Conservation (phyloP, 208 protist genomes). For the Leishmania turanica region DNA sequence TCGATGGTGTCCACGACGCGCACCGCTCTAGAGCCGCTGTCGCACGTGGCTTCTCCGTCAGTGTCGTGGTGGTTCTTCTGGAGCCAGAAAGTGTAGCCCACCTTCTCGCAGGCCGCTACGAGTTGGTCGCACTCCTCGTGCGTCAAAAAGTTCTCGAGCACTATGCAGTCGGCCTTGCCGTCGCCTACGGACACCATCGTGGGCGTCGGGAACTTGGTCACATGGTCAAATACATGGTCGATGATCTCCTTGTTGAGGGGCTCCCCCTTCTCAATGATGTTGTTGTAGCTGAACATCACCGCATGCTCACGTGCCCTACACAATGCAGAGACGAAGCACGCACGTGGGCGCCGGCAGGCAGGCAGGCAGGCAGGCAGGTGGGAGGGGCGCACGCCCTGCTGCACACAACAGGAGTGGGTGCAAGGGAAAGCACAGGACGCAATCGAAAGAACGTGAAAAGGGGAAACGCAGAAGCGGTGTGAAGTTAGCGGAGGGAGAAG, state of each 20-base stretch:
- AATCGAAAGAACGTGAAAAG: background rate
- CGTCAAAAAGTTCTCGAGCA: slow-evolving; percentile 79
- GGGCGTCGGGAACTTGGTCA: slow-evolving; percentile 21
- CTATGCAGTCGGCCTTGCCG: slow-evolving; percentile 63
- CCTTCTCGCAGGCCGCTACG: slow-evolving; percentile 66
- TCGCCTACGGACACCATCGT: slow-evolving; percentile 24
- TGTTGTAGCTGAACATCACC: slow-evolving; percentile 79
- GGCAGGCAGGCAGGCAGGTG: background rate
- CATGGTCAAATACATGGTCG: slow-evolving; percentile 42
- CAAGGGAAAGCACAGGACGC: background rate
- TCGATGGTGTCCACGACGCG: slow-evolving; percentile 90
- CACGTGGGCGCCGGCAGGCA: background rate
- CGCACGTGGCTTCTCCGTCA: slow-evolving; percentile 41
- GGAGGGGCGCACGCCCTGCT: background rate
- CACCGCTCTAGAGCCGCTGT: slow-evolving; percentile 52
- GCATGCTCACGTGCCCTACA: background rate
- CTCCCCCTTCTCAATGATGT: slow-evolving; percentile 86
- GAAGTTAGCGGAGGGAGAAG: background rate
- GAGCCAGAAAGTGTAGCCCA: slow-evolving; percentile 86
- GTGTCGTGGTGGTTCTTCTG: slow-evolving; percentile 50
- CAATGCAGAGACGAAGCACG: background rate
- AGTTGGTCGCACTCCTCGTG: slow-evolving; percentile 73
- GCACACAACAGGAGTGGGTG: background rate
- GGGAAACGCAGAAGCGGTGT: background rate
- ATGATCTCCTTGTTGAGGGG: slow-evolving; percentile 72